A percentile compares a stretch with the other conserved stretches of the same genome.
These are phyloP conservation scores for Rosa rugosa DNA, from an alignment of 306 rosid genomes.

Conservation along the genomic window DNA sequence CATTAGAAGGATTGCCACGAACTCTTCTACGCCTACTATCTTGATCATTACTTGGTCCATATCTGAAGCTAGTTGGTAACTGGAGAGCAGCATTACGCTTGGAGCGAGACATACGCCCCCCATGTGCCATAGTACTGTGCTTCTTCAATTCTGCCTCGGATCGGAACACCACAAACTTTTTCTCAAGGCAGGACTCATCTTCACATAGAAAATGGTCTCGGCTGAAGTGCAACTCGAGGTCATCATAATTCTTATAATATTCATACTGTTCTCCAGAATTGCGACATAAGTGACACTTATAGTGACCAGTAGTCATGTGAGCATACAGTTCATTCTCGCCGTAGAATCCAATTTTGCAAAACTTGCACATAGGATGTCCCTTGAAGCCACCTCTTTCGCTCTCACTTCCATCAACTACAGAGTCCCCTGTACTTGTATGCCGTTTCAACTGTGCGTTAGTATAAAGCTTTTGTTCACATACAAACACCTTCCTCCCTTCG, in stretches of 20 bases:
- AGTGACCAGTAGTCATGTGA: slow-evolving; percentile 92
- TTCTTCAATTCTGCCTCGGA: slow-evolving; percentile 86
- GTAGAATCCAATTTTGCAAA: slow-evolving; percentile 70
- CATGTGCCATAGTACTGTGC: slow-evolving; percentile 80
- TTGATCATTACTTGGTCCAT: slow-evolving; percentile 47
- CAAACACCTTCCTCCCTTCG: slow-evolving; percentile 94
- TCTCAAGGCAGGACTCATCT: slow-evolving; percentile 84
- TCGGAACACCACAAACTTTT: slow-evolving; percentile 84
- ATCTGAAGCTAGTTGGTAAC: slow-evolving; percentile 86
- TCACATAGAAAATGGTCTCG: slow-evolving; percentile 85
- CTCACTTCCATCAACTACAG: slow-evolving; percentile 95
- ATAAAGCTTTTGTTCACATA: slow-evolving; percentile 91
- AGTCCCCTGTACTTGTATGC: slow-evolving; percentile 72
- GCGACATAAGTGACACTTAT: slow-evolving; percentile 90
- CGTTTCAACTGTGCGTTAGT: slow-evolving; percentile 68
- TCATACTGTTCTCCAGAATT: slow-evolving; percentile 71
- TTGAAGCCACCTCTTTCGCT: slow-evolving; percentile 91
- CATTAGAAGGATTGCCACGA: slow-evolving; percentile 12
- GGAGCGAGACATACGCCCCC: slow-evolving; percentile 88
- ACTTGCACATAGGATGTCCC: slow-evolving; percentile 93
- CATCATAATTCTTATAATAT: slow-evolving; percentile 77
- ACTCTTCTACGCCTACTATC: neutral
- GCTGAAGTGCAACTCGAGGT: slow-evolving; percentile 85
- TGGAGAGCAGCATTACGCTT: slow-evolving; percentile 94
- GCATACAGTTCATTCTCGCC: slow-evolving; percentile 86